Evolutionary conservation across 225 moss, liverwort and hornwort genomes (phyloP).

Genomic region (Rhytidiadelphus loreus): DNA sequence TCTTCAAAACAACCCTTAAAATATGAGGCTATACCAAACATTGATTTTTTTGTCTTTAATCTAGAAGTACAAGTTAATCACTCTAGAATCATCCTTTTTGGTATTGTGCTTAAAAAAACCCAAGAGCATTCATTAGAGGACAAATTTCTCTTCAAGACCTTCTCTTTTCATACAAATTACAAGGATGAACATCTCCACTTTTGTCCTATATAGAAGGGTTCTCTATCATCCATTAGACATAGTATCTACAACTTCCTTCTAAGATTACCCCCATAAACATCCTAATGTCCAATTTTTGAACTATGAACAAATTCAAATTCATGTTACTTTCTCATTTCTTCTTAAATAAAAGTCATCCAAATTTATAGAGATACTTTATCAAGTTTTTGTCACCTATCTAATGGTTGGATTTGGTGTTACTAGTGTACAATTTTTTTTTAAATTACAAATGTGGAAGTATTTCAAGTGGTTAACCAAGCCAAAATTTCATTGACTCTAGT

Average conservation of each 20-base stretch:
- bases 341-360: not conserved
- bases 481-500: too few relatives aligned
- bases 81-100: not conserved
- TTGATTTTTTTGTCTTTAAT: not conserved
- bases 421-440: not conserved
- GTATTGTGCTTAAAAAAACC: not conserved
- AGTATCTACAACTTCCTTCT: accelerated
- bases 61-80: accelerated
- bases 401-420: not conserved
- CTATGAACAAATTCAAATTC: not conserved
- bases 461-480: too few relatives aligned
- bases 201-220: too few relatives aligned
- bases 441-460: too few relatives aligned
- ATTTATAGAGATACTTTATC: not conserved
- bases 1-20: too few relatives aligned
- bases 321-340: not conserved
- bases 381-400: not conserved
- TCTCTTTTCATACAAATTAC: not conserved
- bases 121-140: not conserved
- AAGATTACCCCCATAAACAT: too few relatives aligned
- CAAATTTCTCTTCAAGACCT: not conserved
- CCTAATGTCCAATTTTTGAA: not conserved
- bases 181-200: not conserved
- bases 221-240: too few relatives aligned
- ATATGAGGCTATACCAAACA: not conserved